Percentiles rank a stretch among this genome's conserved stretches.
Conservation (phyloP, 306 rosid species). For the Dalbergia cultrata region DNA sequence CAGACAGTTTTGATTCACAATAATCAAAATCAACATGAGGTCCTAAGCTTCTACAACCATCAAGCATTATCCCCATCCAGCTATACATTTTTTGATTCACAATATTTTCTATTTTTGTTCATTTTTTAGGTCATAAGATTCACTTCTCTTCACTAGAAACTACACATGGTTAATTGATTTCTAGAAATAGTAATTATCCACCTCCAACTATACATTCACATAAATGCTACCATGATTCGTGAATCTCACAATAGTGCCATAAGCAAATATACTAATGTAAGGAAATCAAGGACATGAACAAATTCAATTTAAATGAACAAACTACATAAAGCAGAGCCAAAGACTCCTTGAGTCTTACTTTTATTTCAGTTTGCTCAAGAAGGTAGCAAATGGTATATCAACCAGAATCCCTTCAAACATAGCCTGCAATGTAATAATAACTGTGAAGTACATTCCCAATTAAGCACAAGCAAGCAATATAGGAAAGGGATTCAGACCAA, state of each 20-base stretch:
- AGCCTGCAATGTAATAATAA: slow-evolving; percentile 66
- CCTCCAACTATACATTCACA: neutral
- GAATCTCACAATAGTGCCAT: slow-evolving; percentile 7
- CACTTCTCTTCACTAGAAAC: slow-evolving; percentile 19
- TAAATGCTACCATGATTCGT: slow-evolving; percentile 21
- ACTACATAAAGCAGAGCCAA: slow-evolving; percentile 38
- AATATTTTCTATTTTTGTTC: neutral
- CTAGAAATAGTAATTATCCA: slow-evolving; percentile 10
- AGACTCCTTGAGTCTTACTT: slow-evolving; percentile 71
- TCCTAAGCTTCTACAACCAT: no score
- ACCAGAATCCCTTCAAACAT: slow-evolving; percentile 99
- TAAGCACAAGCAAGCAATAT: slow-evolving; percentile 10
- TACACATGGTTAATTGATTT: slow-evolving; percentile 17
- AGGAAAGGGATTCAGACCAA: slow-evolving; percentile 7
- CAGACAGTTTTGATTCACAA: no score
- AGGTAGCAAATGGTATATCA: slow-evolving; percentile 96
- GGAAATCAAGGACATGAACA: slow-evolving; percentile 26
- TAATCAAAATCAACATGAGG: no score
- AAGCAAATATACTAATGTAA: neutral
- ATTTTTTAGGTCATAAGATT: slow-evolving; percentile 41
- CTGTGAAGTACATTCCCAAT: slow-evolving; percentile 10
- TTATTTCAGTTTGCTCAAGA: slow-evolving; percentile 93
- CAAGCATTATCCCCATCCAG: no score
- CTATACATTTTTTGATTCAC: no score
- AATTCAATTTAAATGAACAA: slow-evolving; percentile 30